Conservation (phyloP, 257 asterid species). For the Ilex asprella region DNA sequence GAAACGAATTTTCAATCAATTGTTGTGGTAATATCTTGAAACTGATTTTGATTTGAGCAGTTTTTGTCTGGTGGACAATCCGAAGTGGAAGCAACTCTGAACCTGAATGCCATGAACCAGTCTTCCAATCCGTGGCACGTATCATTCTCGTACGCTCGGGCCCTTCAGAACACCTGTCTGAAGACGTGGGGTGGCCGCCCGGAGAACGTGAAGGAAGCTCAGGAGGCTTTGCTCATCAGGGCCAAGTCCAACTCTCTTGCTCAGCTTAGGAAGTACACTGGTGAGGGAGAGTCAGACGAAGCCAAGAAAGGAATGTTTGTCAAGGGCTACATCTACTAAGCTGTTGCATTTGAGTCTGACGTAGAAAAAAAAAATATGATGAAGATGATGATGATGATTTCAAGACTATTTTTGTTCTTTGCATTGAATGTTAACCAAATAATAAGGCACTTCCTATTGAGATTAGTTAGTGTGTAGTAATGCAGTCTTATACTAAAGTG, state of each 20-base stretch:
- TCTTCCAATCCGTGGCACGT: constrained; percentile 80
- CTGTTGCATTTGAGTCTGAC: no score
- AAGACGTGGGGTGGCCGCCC: constrained; percentile 74
- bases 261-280: constrained; percentile 72
- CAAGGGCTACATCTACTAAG: constrained; percentile 62
- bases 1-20: neutral
- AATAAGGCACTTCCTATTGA: constrained; percentile 23
- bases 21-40: neutral
- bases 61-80: constrained; percentile 83
- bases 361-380: neutral
- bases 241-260: constrained; percentile 77
- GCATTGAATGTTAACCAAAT: constrained; percentile 22
- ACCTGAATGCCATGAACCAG: constrained; percentile 83
- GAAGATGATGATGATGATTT: constrained; percentile 10
- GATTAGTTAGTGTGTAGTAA: constrained; percentile 20
- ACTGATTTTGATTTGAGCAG: constrained; percentile 21
- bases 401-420: constrained; percentile 22
- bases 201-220: constrained; percentile 66
- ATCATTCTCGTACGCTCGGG: constrained; percentile 71
- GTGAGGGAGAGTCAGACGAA: constrained; percentile 72
- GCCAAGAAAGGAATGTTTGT: constrained; percentile 74
- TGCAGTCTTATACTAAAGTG: neutral
- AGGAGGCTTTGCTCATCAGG: constrained; percentile 45
- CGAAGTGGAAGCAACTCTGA: constrained; percentile 72
- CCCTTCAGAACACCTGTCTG: constrained; percentile 73